phyloP scores from a whole-genome alignment of 1,284 basidiomycete species.

The Heterobasidion occidentale region DNA sequence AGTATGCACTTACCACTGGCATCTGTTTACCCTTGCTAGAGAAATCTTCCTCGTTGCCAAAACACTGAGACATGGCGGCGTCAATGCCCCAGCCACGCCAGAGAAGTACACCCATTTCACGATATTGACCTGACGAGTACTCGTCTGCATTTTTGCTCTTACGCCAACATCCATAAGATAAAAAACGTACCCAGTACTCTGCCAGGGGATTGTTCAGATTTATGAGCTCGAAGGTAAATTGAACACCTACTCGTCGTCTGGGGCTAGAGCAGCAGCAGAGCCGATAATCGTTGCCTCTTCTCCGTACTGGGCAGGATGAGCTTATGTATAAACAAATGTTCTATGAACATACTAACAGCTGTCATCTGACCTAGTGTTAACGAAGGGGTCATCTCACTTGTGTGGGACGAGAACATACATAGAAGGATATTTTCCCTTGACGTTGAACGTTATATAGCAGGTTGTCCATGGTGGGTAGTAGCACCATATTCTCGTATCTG shows the following conservation, averaged over 20 bases:
- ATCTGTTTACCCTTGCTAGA: constrained; percentile 84
- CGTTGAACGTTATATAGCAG: constrained; percentile 88
- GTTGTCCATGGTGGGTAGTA: constrained; percentile 82
- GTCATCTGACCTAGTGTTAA: constrained; percentile 50
- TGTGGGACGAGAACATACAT: constrained; percentile 43
- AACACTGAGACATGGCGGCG: constrained; percentile 80
- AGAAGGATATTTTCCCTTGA: constrained; percentile 92
- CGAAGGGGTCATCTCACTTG: too few relatives aligned
- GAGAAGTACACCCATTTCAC: constrained; percentile 85
- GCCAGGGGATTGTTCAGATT: not conserved
- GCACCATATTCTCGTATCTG: constrained; percentile 77
- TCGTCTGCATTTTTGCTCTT: too few relatives aligned
- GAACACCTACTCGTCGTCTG: constrained; percentile 76
- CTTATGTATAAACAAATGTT: constrained; percentile 2
- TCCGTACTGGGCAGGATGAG: constrained; percentile 50
- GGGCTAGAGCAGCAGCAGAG: constrained; percentile 76
- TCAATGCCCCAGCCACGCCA: constrained; percentile 79
- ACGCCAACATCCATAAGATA: not conserved
- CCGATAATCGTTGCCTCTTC: constrained; percentile 92
- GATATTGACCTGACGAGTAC: constrained; percentile 59
- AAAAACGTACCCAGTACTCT: constrained; percentile 49
- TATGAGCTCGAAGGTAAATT: not conserved
- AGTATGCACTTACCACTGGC: constrained; percentile 56
- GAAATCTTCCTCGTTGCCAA: constrained; percentile 78
- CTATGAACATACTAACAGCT: constrained; percentile 38